Conservation (phyloP, 2,329 filamentous ascomycete genomes). For the Ophiostoma ips region DNA sequence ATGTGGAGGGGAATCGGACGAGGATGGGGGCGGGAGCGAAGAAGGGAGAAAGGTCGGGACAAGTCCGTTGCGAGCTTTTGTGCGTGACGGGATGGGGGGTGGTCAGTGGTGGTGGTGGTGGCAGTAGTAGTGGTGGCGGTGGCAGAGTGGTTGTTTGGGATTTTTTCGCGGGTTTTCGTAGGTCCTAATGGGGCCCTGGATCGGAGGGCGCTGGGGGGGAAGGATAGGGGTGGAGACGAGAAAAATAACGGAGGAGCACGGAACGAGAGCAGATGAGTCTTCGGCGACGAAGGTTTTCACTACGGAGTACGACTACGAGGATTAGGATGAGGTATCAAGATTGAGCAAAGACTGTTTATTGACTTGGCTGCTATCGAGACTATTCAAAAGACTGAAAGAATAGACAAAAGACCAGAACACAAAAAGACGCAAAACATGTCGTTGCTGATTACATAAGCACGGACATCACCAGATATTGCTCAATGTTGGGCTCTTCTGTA, state of each 20-base stretch:
- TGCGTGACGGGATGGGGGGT: not conserved
- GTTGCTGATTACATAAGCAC: too few relatives aligned
- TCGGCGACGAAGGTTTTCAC: too few relatives aligned
- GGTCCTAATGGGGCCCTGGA: conserved; percentile 1
- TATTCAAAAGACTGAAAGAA: too few relatives aligned
- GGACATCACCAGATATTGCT: too few relatives aligned
- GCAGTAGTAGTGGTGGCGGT: too few relatives aligned
- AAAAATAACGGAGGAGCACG: conserved; percentile 6
- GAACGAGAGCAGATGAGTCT: not conserved
- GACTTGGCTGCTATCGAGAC: too few relatives aligned
- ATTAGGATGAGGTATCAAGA: too few relatives aligned
- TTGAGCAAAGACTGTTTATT: too few relatives aligned
- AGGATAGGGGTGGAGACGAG: conserved; percentile 5
- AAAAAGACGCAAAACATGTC: too few relatives aligned
- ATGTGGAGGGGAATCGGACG: conserved; percentile 7
- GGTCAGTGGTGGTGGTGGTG: not conserved
- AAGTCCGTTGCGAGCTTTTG: conserved; percentile 7
- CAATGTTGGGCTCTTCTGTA: too few relatives aligned
- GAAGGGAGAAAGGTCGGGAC: not conserved
- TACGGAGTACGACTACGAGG: too few relatives aligned
- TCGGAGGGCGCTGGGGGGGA: conserved; percentile 11
- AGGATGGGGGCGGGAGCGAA: not conserved
- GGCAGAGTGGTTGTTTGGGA: not conserved
- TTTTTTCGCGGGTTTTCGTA: conserved; percentile 1
- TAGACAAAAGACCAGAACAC: too few relatives aligned